Percentiles rank a stretch among this genome's conserved stretches.
phyloP scores from a whole-genome alignment of 805 yeast genomes.

The Brettanomyces sp. region DNA sequence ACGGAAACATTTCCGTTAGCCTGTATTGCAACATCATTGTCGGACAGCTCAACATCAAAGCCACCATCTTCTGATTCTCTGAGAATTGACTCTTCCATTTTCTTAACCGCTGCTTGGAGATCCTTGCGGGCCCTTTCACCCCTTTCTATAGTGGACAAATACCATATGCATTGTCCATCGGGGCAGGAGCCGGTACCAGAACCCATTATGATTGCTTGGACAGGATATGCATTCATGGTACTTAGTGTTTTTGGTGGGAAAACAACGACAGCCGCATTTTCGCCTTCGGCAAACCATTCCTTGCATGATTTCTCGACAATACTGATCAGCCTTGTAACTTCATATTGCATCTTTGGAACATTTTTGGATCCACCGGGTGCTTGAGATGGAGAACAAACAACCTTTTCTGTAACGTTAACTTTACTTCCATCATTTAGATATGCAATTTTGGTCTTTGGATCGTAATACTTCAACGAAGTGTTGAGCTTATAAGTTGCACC shows the following conservation, averaged over 20 bases:
- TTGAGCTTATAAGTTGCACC: slow-evolving; percentile 88
- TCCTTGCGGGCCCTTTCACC: slow-evolving; percentile 64
- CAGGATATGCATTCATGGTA: slow-evolving; percentile 56
- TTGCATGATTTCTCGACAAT: slow-evolving; percentile 79
- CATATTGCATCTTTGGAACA: slow-evolving; percentile 38
- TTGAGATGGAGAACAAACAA: slow-evolving; percentile 68
- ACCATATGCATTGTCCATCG: slow-evolving; percentile 83
- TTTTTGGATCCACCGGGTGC: slow-evolving; percentile 34
- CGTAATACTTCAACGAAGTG: slow-evolving; percentile 55
- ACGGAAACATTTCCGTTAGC: slow-evolving; percentile 54
- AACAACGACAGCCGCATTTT: slow-evolving; percentile 78
- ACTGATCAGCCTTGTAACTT: slow-evolving; percentile 68
- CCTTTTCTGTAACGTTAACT: slow-evolving; percentile 69
- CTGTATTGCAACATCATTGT: slow-evolving; percentile 43
- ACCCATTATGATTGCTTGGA: slow-evolving; percentile 82
- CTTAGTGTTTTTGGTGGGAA: slow-evolving; percentile 82
- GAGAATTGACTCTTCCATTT: slow-evolving; percentile 70
- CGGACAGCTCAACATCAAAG: slow-evolving; percentile 40
- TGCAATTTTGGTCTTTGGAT: slow-evolving; percentile 59
- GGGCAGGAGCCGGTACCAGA: slow-evolving; percentile 86
- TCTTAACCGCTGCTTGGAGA: slow-evolving; percentile 68
- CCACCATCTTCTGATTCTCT: slow-evolving; percentile 66
- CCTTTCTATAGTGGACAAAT: slow-evolving; percentile 67
- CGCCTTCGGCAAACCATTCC: slow-evolving; percentile 87
- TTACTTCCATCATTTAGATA: slow-evolving; percentile 65